Evolutionary conservation across 2,329 filamentous ascomycete species (phyloP).

Genomic region (Dichotomopilus funicola): DNA sequence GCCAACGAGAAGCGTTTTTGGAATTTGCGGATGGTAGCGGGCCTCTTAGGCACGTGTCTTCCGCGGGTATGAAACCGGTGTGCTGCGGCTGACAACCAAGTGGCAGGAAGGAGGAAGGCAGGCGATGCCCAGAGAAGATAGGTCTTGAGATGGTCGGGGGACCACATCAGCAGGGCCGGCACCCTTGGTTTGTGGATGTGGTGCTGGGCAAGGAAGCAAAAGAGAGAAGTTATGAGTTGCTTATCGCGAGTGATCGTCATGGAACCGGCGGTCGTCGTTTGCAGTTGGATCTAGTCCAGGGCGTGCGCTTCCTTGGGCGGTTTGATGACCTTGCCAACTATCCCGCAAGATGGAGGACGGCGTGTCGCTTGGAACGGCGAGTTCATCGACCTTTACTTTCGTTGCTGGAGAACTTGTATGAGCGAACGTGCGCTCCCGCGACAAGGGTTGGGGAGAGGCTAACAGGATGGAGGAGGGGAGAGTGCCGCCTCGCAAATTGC

Average conservation of each 20-base stretch:
- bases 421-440: conserved; percentile 34
- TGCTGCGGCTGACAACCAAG: conserved; percentile 26
- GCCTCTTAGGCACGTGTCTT: conserved; percentile 57
- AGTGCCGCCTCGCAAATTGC: conserved; percentile 39
- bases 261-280: conserved; percentile 29
- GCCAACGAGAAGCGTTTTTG: conserved; percentile 72
- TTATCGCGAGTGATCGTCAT: conserved; percentile 45
- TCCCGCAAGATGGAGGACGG: conserved; percentile 45
- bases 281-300: conserved; percentile 45
- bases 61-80: conserved; percentile 37
- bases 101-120: conserved; percentile 34
- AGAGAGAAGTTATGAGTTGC: conserved; percentile 55
- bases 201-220: conserved; percentile 53
- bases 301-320: conserved; percentile 69
- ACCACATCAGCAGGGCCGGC: conserved; percentile 48
- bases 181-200: conserved; percentile 41
- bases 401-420: conserved; percentile 44
- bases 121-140: conserved; percentile 54
- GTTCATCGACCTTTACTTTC: conserved; percentile 67
- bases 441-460: conserved; percentile 17
- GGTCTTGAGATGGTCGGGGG: conserved; percentile 49
- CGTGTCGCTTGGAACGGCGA: conserved; percentile 57
- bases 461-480: conserved; percentile 27
- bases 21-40: conserved; percentile 63
- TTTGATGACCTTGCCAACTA: conserved; percentile 60